Conservation (phyloP, 441 rosid species). For the Adansonia madagascariensis region DNA sequence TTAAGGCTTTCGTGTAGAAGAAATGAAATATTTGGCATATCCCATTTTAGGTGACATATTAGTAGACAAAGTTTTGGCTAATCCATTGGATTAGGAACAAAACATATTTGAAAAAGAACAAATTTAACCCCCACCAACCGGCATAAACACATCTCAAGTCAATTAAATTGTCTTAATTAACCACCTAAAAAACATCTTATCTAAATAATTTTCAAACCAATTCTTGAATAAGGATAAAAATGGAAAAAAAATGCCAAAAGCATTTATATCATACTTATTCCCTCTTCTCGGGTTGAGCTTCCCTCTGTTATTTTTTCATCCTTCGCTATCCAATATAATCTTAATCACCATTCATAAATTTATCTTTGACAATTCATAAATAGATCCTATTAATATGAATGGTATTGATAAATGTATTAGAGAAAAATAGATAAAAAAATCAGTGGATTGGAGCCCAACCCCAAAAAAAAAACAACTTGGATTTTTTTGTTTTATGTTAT, state of each 20-base stretch:
- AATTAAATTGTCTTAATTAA: conserved; percentile 15
- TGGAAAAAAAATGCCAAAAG: background rate
- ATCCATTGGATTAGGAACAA: conserved; percentile 3
- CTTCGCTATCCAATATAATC: too few species aligned
- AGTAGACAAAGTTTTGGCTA: conserved; percentile 1
- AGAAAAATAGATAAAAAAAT: too few species aligned
- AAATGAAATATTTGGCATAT: background rate
- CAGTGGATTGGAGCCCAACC: too few species aligned
- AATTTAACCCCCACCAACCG: conserved; percentile 39
- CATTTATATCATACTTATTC: background rate
- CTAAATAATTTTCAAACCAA: background rate
- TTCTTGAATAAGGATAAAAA: conserved; percentile 31
- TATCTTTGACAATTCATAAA: too few species aligned
- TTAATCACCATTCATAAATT: too few species aligned
- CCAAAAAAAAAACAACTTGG: background rate
- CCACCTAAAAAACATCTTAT: conserved; percentile 5
- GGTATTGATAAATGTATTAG: too few species aligned
- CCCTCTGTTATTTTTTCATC: too few species aligned
- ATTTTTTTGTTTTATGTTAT: conserved; percentile 21
- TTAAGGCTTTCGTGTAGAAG: background rate
- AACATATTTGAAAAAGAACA: conserved; percentile 31
- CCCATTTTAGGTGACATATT: background rate
- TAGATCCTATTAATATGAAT: too few species aligned
- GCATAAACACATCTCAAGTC: conserved; percentile 32
- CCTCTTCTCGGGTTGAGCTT: background rate